phyloP scores from a whole-genome alignment of 352 stramenopile genomes.

The Phytophthora tubulina region DNA sequence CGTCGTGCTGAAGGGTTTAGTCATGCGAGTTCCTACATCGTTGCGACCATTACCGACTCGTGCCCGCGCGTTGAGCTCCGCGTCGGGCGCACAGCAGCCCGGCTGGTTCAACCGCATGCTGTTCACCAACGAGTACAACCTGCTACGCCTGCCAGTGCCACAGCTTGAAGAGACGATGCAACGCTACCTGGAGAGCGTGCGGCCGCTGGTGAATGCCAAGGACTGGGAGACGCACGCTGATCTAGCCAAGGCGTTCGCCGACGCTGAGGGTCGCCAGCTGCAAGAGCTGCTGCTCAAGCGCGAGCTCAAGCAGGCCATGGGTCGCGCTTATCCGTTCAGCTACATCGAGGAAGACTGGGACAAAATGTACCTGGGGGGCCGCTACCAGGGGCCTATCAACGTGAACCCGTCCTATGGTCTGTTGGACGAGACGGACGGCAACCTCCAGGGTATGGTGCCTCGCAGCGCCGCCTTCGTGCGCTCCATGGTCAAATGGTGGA shows the following conservation, averaged over 20 bases:
- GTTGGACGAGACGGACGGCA: conserved; percentile 81
- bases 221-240: conserved; percentile 77
- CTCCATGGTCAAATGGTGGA: conserved; percentile 90
- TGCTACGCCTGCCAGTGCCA: conserved; percentile 89
- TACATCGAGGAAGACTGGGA: conserved; percentile 95
- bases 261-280: conserved; percentile 59
- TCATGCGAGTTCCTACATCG: conserved; percentile 37
- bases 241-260: conserved; percentile 68
- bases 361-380: conserved; percentile 91
- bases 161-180: conserved; percentile 90
- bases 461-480: conserved; percentile 83
- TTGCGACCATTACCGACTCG: conserved; percentile 23
- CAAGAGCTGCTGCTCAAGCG: conserved; percentile 75
- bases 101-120: conserved; percentile 84
- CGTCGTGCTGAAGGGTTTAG: neutral
- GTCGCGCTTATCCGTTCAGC: conserved; percentile 91
- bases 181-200: conserved; percentile 86
- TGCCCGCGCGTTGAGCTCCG: conserved; percentile 36
- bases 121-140: conserved; percentile 79
- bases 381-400: conserved; percentile 92
- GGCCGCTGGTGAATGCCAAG: conserved; percentile 74
- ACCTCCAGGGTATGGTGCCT: conserved; percentile 71
- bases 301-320: conserved; percentile 79
- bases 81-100: conserved; percentile 41
- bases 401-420: conserved; percentile 92